Conservation (phyloP, 352 stramenopile genomes). For the Pythium graminicola region DNA sequence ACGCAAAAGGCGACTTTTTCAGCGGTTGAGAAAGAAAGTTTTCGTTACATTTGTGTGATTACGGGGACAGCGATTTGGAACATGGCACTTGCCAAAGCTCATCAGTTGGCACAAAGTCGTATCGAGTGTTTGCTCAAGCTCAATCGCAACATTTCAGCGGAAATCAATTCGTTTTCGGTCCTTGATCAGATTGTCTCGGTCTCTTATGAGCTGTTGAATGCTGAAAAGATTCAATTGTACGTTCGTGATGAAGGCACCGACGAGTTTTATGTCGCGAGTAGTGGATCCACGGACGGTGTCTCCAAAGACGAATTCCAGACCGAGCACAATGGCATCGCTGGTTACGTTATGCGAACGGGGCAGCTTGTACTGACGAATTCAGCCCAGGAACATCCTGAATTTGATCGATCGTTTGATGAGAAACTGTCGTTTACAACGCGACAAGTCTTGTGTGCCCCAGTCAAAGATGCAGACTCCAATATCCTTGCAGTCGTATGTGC, state of each 20-base stretch:
- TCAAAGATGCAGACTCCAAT: conserved; percentile 44
- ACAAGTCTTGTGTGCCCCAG: conserved; percentile 54
- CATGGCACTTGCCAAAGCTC: conserved; percentile 49
- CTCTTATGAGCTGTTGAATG: conserved; percentile 62
- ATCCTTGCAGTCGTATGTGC: conserved; percentile 62
- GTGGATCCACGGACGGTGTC: conserved; percentile 28
- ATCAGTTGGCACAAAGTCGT: conserved; percentile 54
- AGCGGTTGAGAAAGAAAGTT: conserved; percentile 37
- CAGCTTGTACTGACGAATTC: conserved; percentile 68
- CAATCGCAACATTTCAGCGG: conserved; percentile 67
- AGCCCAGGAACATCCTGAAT: conserved; percentile 51
- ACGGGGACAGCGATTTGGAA: conserved; percentile 66
- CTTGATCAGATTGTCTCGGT: conserved; percentile 62
- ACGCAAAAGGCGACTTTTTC: conserved; percentile 22
- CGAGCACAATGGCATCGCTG: conserved; percentile 45
- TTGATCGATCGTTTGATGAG: conserved; percentile 58
- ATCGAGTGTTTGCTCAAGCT: conserved; percentile 67
- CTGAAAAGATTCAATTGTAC: conserved; percentile 41
- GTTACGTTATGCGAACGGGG: conserved; percentile 54
- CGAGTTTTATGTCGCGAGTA: conserved; percentile 59
- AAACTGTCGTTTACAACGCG: conserved; percentile 59
- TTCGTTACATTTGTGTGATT: conserved; percentile 53
- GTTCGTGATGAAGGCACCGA: conserved; percentile 54
- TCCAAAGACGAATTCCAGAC: conserved; percentile 23
- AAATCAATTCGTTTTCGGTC: conserved; percentile 45